phyloP scores from a whole-genome alignment of 768 basidiomycete genomes.

The Macrocybe gigantea region DNA sequence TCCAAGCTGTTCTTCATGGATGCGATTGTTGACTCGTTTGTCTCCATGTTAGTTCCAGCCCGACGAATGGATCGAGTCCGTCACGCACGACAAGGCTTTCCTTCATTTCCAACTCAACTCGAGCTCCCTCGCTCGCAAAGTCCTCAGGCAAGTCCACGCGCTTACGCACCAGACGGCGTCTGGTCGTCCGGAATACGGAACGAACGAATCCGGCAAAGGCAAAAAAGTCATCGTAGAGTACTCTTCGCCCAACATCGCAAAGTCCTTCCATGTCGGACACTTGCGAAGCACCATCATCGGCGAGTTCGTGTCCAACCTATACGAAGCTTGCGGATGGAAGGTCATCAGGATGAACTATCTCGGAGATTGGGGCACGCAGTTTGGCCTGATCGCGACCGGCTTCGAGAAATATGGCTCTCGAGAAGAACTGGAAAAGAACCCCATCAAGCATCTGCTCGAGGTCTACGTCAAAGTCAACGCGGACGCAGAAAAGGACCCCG shows the following conservation, averaged over 20 bases:
- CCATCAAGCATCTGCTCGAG: slow-evolving; percentile 92
- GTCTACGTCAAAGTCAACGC: slow-evolving; percentile 93
- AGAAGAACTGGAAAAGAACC: slow-evolving; percentile 76
- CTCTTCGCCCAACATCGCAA: slow-evolving; percentile 96
- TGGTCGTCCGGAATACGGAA: slow-evolving; percentile 71
- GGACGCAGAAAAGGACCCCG: slow-evolving; percentile 68
- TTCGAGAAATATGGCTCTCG: slow-evolving; percentile 89
- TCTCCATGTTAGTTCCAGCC: slow-evolving; percentile 62
- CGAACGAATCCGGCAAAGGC: slow-evolving; percentile 68
- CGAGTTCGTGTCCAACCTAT: slow-evolving; percentile 87
- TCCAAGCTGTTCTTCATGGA: not conserved
- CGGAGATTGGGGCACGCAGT: slow-evolving; percentile 98
- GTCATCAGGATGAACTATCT: slow-evolving; percentile 92
- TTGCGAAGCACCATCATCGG: slow-evolving; percentile 98
- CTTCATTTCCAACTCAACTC: slow-evolving; percentile 76
- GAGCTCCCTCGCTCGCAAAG: slow-evolving; percentile 52
- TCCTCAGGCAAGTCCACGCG: slow-evolving; percentile 70
- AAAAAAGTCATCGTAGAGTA: slow-evolving; percentile 88
- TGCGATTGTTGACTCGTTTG: not conserved
- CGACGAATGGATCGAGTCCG: slow-evolving; percentile 70
- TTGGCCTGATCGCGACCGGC: slow-evolving; percentile 85
- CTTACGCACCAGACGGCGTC: slow-evolving; percentile 60
- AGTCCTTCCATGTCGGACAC: slow-evolving; percentile 97
- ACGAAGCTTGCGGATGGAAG: slow-evolving; percentile 90
- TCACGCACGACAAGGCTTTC: slow-evolving; percentile 71